Conservation (phyloP, 169 alveolate species). For the Theileria parva region DNA sequence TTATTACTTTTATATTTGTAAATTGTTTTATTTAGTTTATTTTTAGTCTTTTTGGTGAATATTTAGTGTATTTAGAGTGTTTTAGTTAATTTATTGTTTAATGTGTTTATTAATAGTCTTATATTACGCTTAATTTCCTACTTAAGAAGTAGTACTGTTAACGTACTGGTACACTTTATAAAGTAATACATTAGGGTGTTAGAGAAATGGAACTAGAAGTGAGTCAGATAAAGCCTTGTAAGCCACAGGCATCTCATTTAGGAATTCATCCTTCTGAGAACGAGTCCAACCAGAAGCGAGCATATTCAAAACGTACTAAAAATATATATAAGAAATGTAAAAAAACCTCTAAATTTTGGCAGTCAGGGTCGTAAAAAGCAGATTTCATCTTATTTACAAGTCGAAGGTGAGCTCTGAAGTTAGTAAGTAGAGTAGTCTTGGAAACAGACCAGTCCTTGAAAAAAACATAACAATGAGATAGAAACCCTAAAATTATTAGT, state of each 20-base stretch:
- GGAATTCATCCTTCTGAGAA: conserved; percentile 47
- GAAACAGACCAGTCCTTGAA: conserved; percentile 65
- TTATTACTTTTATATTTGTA: too few species aligned
- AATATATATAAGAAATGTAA: not conserved
- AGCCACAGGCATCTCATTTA: conserved; percentile 48
- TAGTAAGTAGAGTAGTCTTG: conserved; percentile 32
- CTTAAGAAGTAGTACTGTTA: too few species aligned
- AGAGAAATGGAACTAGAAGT: conserved; percentile 12
- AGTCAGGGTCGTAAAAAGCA: conserved; percentile 53
- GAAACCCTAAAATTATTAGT: conserved; percentile 40
- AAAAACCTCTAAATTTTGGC: conserved; percentile 55
- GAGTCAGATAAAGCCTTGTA: conserved; percentile 36
- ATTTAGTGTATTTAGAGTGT: too few species aligned
- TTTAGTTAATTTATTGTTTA: too few species aligned
- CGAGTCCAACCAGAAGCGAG: conserved; percentile 46
- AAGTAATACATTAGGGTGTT: not conserved
- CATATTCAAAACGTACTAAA: conserved; percentile 47
- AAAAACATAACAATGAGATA: conserved; percentile 33
- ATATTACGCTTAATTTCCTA: too few species aligned
- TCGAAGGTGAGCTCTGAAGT: conserved; percentile 38
- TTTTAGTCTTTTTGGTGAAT: too few species aligned
- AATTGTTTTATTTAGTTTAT: not conserved
- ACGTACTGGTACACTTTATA: not conserved
- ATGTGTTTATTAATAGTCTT: too few species aligned
- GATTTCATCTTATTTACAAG: conserved; percentile 42